phyloP scores from a whole-genome alignment of 108 stramenopile genomes.

The Fistulifera pelliculosa region DNA sequence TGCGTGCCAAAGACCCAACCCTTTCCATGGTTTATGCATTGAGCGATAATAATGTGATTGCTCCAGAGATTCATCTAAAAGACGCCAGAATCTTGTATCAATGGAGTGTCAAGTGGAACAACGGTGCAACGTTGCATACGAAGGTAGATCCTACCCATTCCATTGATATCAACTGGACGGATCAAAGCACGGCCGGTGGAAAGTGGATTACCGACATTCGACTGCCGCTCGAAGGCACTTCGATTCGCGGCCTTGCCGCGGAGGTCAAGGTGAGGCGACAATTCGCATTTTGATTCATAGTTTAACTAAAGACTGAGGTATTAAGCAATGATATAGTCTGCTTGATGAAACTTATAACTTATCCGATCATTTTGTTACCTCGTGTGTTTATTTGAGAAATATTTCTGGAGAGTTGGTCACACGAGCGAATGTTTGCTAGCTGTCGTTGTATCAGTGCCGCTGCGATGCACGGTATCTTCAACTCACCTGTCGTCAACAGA shows the following conservation, averaged over 20 bases:
- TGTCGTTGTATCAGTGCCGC: no score
- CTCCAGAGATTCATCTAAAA: slow-evolving; percentile 39
- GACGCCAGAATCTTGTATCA: slow-evolving; percentile 39
- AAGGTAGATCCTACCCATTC: slow-evolving; percentile 40
- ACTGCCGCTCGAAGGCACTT: slow-evolving; percentile 38
- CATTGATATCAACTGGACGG: slow-evolving; percentile 44
- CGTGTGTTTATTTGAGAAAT: no score
- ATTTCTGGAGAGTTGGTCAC: no score
- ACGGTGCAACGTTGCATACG: slow-evolving; percentile 20
- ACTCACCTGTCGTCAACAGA: no score
- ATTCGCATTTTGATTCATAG: slow-evolving; percentile 30
- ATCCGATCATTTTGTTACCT: no score
- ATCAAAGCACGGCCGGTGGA: slow-evolving; percentile 18
- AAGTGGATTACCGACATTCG: slow-evolving; percentile 42
- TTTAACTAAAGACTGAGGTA: no score
- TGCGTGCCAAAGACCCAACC: slow-evolving; percentile 35
- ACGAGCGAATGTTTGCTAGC: no score
- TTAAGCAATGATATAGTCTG: no score
- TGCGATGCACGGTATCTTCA: no score
- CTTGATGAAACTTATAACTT: no score
- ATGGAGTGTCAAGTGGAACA: slow-evolving; percentile 32
- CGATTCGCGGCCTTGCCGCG: slow-evolving; percentile 27
- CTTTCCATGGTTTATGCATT: slow-evolving; percentile 33
- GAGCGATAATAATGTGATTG: slow-evolving; percentile 38
- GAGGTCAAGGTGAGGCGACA: slow-evolving; percentile 44